Evolutionary conservation across 768 basidiomycete species (phyloP), one percentile per base, ranked within the genome.

Genomic region (Mycena rebaudengoi): DNA sequence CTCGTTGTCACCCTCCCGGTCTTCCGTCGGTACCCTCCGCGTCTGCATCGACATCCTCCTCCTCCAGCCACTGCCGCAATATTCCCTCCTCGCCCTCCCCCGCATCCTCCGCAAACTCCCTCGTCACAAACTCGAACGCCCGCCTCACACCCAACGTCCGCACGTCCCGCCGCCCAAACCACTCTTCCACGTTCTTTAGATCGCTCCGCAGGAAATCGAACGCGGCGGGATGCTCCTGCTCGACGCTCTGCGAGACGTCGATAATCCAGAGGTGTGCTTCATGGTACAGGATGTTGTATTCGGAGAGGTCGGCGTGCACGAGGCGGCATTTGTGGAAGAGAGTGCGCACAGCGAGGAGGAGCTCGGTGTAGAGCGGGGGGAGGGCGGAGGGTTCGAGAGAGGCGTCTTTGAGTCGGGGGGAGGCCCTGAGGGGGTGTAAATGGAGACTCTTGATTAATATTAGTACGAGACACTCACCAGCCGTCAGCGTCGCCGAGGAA

Each of bases 171-270:
- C 88, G 82, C 6, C 85, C 83, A 74, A 98, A 99, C 76, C 92
- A 99, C 33, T 96, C 96, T 62, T 98, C 95, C 41, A 96, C 83
- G 74, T 99, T 99, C 69, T 88, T 89, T 50, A 99, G 86, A 76
- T 99, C 98, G 44, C 85, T 89, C 26, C 96, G 90, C 35, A 99
- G 84, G 78, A 99, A 99, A 76, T 99, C 97, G 74, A 96, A 98
- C 0, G 98, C 95, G 28, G 91, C 84, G 0, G 97, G 98, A 70
- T 99, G 98, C 76, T 99, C 97, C 73, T 98, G 96, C 71, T 99
- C 98, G 33, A 99, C 96, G 66, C 95, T 96, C 74, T 99, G 98
- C 1, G 96, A 98, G 61, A 99, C 98, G 75, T 99, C 98, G 78
- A 99, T 99, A 70, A 99, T 91, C 77, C 87, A 95, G 18, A 98